phyloP scores from a whole-genome alignment of 2,329 filamentous ascomycete species.

The Periconia sp. region DNA sequence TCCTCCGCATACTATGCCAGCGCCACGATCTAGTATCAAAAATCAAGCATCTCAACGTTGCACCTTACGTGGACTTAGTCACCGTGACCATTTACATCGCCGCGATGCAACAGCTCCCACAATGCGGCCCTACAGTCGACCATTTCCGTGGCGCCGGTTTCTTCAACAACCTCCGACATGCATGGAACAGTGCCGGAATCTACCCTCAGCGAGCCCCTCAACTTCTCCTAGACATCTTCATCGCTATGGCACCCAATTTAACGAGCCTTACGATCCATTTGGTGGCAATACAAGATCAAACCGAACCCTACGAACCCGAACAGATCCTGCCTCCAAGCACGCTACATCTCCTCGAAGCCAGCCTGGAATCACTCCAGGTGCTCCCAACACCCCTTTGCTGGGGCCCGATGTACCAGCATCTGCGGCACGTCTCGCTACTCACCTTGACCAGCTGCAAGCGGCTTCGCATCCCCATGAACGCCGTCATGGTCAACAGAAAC shows the following conservation, averaged over 20 bases:
- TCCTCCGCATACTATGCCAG: conserved; percentile 10
- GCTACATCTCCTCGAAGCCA: conserved; percentile 4
- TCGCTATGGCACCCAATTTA: conserved; percentile 14
- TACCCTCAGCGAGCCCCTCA: conserved; percentile 1
- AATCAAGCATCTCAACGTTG: conserved; percentile 14
- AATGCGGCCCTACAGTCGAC: conserved; percentile 1
- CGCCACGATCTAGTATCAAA: conserved; percentile 10
- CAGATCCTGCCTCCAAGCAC: not conserved
- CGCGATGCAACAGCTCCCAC: conserved; percentile 1
- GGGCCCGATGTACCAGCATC: conserved; percentile 4
- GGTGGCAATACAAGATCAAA: not conserved
- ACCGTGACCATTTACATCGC: not conserved
- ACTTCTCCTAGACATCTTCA: conserved; percentile 15
- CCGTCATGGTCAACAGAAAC: conserved; percentile 7
- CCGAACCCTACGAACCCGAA: not conserved
- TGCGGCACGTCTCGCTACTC: conserved; percentile 11
- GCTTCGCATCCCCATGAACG: conserved; percentile 14
- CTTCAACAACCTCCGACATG: not conserved
- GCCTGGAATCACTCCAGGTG: conserved; percentile 1
- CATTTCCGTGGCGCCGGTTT: not conserved
- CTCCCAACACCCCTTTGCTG: conserved; percentile 6
- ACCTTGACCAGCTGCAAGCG: conserved; percentile 5
- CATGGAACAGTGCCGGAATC: not conserved
- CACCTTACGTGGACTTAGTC: not conserved
- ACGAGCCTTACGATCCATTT: conserved; percentile 14